Percentiles rank a stretch among this genome's conserved stretches.
Evolutionary conservation across 768 basidiomycete species (phyloP).

Genomic region (Pulveroboletus frians): DNA sequence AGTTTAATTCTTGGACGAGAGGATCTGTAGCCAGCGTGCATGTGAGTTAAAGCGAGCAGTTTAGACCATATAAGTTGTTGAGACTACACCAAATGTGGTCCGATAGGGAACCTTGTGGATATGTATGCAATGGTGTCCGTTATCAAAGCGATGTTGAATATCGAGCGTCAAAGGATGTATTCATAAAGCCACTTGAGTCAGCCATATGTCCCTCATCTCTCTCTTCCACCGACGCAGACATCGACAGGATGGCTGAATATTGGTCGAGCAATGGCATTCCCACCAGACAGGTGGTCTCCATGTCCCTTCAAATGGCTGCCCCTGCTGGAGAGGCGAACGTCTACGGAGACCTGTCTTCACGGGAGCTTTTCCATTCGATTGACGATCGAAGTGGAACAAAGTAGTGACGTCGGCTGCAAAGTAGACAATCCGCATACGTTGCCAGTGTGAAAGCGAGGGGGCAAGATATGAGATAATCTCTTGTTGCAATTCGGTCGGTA

Average conservation of each 20-base stretch:
- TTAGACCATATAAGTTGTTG: neutral
- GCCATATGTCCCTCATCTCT: slow-evolving; percentile 43
- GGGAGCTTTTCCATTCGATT: slow-evolving; percentile 11
- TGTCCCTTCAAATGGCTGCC: slow-evolving; percentile 26
- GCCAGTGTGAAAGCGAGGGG: slow-evolving; percentile 50
- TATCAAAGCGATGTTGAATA: neutral
- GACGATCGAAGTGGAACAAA: slow-evolving; percentile 35
- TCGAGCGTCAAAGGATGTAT: slow-evolving; percentile 11
- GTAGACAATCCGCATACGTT: slow-evolving; percentile 47
- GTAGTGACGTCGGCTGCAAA: slow-evolving; percentile 47
- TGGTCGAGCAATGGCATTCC: slow-evolving; percentile 27
- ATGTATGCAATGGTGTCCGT: slow-evolving; percentile 5
- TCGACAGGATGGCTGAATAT: slow-evolving; percentile 22
- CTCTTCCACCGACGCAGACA: slow-evolving; percentile 34
- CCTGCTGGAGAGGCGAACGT: slow-evolving; percentile 6
- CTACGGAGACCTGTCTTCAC: slow-evolving; percentile 5
- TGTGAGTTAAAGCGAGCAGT: neutral
- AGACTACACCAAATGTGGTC: slow-evolving; percentile 11
- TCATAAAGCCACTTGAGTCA: slow-evolving; percentile 43
- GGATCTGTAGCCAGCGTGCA: neutral
- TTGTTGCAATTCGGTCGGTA: slow-evolving; percentile 56
- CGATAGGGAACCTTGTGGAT: neutral
- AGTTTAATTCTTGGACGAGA: neutral
- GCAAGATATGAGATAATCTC: slow-evolving; percentile 55
- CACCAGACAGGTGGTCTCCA: slow-evolving; percentile 34